A percentile compares a stretch with the other conserved stretches of the same genome.
phyloP scores from a whole-genome alignment of 129 eudicot genomes.

The Lonicera japonica region DNA sequence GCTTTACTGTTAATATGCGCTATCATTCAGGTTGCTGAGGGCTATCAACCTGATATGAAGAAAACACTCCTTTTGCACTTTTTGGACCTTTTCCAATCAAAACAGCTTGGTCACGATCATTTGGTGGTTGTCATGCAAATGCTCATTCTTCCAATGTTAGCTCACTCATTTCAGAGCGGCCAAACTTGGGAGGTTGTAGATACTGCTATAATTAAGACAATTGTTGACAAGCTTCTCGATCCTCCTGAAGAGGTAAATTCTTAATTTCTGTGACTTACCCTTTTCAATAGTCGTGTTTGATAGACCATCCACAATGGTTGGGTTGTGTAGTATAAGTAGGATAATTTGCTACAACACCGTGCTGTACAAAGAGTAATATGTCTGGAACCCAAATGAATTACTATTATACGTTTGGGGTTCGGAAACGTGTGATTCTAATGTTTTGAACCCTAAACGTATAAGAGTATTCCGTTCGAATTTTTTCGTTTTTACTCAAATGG shows the following conservation, averaged over 20 bases:
- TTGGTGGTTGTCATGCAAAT: constrained; percentile 96
- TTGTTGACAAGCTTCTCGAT: constrained; percentile 92
- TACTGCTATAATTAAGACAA: constrained; percentile 71
- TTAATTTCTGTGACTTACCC: background rate
- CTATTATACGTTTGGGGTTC: too few species aligned
- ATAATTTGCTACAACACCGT: too few species aligned
- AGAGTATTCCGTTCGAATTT: too few species aligned
- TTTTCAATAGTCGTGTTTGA: too few species aligned
- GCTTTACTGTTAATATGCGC: background rate
- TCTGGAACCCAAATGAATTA: too few species aligned
- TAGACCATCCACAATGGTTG: too few species aligned
- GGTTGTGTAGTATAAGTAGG: too few species aligned
- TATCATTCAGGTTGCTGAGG: constrained; percentile 79
- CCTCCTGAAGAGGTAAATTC: constrained; percentile 93
- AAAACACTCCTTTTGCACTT: constrained; percentile 79
- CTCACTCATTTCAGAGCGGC: constrained; percentile 91
- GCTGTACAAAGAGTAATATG: too few species aligned
- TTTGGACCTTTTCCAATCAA: constrained; percentile 72
- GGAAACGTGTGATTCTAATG: too few species aligned
- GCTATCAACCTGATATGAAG: constrained; percentile 79
- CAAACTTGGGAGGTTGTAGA: constrained; percentile 98
- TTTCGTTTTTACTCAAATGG: too few species aligned
- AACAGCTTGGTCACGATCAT: constrained; percentile 89
- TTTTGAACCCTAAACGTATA: too few species aligned
- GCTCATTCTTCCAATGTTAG: constrained; percentile 96